Base-by-base conservation (phyloP, 2,329 filamentous ascomycete genomes). In the Fusarium buxicola region DNA sequence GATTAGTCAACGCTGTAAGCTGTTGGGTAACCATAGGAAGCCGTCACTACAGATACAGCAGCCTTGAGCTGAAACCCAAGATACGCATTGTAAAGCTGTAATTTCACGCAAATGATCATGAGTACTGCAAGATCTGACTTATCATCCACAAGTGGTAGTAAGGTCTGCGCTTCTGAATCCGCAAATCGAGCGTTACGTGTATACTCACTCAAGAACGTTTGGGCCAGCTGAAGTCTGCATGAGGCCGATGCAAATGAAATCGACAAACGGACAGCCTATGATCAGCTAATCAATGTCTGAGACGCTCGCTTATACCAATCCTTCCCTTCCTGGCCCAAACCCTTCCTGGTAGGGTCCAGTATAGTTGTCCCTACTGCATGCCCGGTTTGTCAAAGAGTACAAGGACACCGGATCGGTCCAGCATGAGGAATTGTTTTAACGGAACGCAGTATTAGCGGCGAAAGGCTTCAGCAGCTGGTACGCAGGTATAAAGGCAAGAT, bases 171-270 rank as follows among this genome's bases (percentile, higher is more conserved):
- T 78, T 97, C 93, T 3, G 93, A 93, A 73, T 97, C 93, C 41
- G 94, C 94, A 72, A 96, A 96, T 55, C 93, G 88, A 44, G 96
- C 92, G 70, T 97, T 97, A 81, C 97, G n/a, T n/a, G n/a, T n/a
- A n/a, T n/a, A n/a, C n/a, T n/a, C n/a, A 97, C 77, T 97, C 93
- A 52, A 97, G 83, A 7, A 92, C 89, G 76, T 91, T 92, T 35
- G 92, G 89, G 30, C 31, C 31, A 7, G 2, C 12, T n/a, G 12
- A 12, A 13, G 31, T n/a, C 7, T n/a, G 31, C 7, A 34, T 34
- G 9, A 34, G 7, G n/a, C 31, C 12, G 3, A 34, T 34, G 9
- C 12, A 12, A 7, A 34, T 12, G 31, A 34, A 34, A 7, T 3
- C 31, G 7, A 7, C n/a, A n/a, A 21, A 21, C 21, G 21, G 21